Evolutionary conservation across 257 asterid genomes (phyloP), one percentile per base, ranked within the genome.

Genomic region (Primulina huaijiensis): DNA sequence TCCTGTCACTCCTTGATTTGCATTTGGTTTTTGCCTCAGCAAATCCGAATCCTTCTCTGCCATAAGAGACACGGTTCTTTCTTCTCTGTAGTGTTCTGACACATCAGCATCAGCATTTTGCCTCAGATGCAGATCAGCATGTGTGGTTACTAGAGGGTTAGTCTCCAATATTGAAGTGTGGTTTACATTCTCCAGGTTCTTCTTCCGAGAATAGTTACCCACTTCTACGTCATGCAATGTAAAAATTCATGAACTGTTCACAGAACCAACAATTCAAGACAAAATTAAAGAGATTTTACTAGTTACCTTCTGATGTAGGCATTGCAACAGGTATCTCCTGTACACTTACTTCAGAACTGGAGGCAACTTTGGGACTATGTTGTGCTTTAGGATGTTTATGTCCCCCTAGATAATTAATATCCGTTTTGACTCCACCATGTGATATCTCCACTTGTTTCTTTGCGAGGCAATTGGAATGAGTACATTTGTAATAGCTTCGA

Each of bases 371-470:
- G 52, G 87, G 84, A 73, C 80, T 76, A 75, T 76, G 72, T 59
- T 81, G 89, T 62, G 90, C 88, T 83, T 77, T 84, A 75, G 88
- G 89, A 75, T 92, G 98, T 74, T 80, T 82, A 77, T 92, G 98
- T 46, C 68, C 76, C 63, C 87, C 92, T 50, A 92, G 79, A 83
- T 85, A 92, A 55, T 87, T 89, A 61, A 87, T 74, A 17, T 90
- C 95, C 35, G 88, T 88, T 77, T 82, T 81, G 64, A 81, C 72
- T 20, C 96, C 93, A 78, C 85, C 92, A 21, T 88, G 87, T 58
- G 95, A 82, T 81, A 84, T 89, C 86, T 92, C 97, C 14, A 92
- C 95, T 80, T 90, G 97, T 74, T 78, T 92, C 81, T 92, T 92
- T 4, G 90, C 88, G 71, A 68, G 80, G 83, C 98, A 92, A 77